phyloP scores from a whole-genome alignment of 352 stramenopile species.

The Elongisporangium prolatum region DNA sequence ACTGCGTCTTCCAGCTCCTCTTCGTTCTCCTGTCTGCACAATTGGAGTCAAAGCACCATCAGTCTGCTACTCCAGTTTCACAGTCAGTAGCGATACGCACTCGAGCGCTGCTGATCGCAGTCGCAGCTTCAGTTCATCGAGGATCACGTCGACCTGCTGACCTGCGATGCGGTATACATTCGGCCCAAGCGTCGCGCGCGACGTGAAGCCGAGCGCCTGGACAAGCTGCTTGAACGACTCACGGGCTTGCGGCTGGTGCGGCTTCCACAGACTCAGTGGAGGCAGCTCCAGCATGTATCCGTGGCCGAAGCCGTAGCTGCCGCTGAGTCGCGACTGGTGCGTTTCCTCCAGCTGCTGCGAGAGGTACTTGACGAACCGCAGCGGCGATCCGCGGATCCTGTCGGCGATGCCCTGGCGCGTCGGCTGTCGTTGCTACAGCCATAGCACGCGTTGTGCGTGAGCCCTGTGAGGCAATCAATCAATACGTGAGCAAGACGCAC shows the following conservation, averaged over 20 bases:
- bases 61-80: neutral
- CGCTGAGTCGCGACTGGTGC: conserved; percentile 40
- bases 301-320: conserved; percentile 48
- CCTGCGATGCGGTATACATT: conserved; percentile 47
- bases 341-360: conserved; percentile 35
- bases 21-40: conserved; percentile 1
- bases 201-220: conserved; percentile 43
- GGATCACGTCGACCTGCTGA: conserved; percentile 56
- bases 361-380: conserved; percentile 54
- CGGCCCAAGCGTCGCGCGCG: conserved; percentile 21
- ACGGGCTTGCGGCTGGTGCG: neutral
- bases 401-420: neutral
- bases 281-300: conserved; percentile 54
- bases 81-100: neutral
- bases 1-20: conserved; percentile 10
- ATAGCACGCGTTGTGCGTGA: neutral
- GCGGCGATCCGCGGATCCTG: conserved; percentile 5
- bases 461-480: neutral
- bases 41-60: neutral
- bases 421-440: neutral
- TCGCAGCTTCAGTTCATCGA: conserved; percentile 36
- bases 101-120: conserved; percentile 2
- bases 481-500: neutral
- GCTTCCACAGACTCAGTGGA: conserved; percentile 20
- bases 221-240: conserved; percentile 14